Percentiles rank a stretch among this genome's conserved stretches.
phyloP scores from a whole-genome alignment of 164 flowering plant genomes.

The Tinospora cordifolia region DNA sequence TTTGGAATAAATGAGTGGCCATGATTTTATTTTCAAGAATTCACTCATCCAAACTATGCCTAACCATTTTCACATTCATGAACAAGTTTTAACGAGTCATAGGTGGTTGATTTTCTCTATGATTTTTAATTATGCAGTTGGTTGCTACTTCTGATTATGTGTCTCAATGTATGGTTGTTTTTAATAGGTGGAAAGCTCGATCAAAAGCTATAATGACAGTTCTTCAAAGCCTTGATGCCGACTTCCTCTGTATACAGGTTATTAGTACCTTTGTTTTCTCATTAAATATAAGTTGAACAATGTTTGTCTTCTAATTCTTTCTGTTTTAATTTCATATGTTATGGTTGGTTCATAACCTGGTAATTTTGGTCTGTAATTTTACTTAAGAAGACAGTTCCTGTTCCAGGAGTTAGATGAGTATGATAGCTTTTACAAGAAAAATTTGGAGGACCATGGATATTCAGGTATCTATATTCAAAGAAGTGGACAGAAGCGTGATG shows the following conservation, averaged over 20 bases:
- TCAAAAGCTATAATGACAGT: constrained; percentile 54
- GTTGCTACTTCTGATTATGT: background rate
- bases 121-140: background rate
- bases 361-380: background rate
- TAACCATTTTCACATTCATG: background rate
- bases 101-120: background rate
- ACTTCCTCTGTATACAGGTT: constrained; percentile 88
- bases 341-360: background rate
- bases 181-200: constrained; percentile 80
- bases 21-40: background rate
- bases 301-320: background rate
- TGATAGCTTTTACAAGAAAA: constrained; percentile 61
- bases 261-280: background rate
- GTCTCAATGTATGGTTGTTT: constrained; percentile 3
- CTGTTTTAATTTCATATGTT: background rate
- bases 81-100: background rate
- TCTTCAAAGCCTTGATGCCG: constrained; percentile 58
- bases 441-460: constrained; percentile 57
- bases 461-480: constrained; percentile 67
- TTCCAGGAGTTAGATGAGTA: constrained; percentile 80
- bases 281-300: background rate
- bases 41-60: background rate
- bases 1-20: background rate
- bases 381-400: constrained; percentile 9
- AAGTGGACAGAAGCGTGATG: constrained; percentile 81